Percentiles rank a stretch among this genome's conserved stretches.
Evolutionary conservation across 2,329 filamentous ascomycete genomes (phyloP).

Genomic region (Meredithiella fracta): DNA sequence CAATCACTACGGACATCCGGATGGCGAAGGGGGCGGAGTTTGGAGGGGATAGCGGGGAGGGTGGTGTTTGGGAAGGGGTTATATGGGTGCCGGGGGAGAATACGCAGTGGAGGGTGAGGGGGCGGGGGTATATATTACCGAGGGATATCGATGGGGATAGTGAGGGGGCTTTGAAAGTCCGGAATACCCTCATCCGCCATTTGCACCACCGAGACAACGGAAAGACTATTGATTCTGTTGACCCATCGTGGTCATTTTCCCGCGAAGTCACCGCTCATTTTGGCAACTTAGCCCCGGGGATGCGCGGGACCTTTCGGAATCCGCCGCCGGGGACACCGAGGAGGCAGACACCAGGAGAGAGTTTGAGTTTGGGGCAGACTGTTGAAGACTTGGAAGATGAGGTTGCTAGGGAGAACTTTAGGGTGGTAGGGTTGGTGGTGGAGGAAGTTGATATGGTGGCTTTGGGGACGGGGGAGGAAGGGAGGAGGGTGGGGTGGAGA

Average conservation of each 20-base stretch:
- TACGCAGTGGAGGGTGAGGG: conserved; percentile 81
- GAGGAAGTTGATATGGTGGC: conserved; percentile 62
- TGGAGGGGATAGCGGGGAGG: conserved; percentile 36
- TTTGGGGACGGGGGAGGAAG: conserved; percentile 47
- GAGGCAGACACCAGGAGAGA: conserved; percentile 23
- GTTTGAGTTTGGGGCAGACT: conserved; percentile 39
- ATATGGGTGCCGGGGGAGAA: conserved; percentile 59
- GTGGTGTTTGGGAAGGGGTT: conserved; percentile 62
- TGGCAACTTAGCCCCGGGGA: conserved; percentile 67
- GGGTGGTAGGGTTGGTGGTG: conserved; percentile 67
- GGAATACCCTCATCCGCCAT: neutral
- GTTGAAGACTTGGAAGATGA: conserved; percentile 55
- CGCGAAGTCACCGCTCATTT: conserved; percentile 75
- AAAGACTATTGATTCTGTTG: neutral
- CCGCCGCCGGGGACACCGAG: conserved; percentile 50
- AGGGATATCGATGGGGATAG: conserved; percentile 39
- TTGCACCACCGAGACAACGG: conserved; percentile 23
- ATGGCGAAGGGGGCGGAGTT: conserved; percentile 74
- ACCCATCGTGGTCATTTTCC: conserved; percentile 51
- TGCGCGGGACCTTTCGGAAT: conserved; percentile 63
- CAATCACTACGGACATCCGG: conserved; percentile 73
- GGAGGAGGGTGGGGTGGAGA: conserved; percentile 51
- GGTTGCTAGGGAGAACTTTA: conserved; percentile 57
- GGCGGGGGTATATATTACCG: conserved; percentile 58
- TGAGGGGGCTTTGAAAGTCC: neutral